phyloP scores from a whole-genome alignment of 192 early-diverging fungal genomes.

The Bifiguratus adelaidae region DNA sequence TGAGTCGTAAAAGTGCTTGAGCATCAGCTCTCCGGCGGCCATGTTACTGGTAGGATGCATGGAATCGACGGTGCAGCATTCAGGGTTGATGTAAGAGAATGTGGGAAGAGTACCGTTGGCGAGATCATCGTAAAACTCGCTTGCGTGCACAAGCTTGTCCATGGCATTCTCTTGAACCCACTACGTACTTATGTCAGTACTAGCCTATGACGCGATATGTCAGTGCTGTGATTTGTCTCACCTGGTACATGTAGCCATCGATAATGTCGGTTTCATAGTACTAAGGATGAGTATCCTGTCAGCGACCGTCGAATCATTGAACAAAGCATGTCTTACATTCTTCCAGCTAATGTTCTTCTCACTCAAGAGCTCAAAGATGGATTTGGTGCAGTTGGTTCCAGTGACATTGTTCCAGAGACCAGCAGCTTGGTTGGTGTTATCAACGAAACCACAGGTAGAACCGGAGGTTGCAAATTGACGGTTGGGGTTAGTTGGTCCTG shows the following conservation, averaged over 20 bases:
- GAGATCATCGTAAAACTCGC: slow-evolving; percentile 16
- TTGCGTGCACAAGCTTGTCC: slow-evolving; percentile 1
- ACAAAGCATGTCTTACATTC: background rate
- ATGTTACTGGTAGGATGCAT: background rate
- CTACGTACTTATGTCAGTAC: too few relatives aligned
- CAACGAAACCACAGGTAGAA: slow-evolving; percentile 2
- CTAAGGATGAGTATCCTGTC: background rate
- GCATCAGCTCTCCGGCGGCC: background rate
- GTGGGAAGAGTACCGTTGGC: slow-evolving; percentile 7
- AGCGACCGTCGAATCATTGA: too few relatives aligned
- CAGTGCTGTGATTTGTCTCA: too few relatives aligned
- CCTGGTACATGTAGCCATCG: background rate
- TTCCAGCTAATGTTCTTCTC: slow-evolving; percentile 21
- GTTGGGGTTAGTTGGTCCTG: slow-evolving; percentile 1
- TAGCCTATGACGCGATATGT: too few relatives aligned
- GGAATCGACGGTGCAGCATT: slow-evolving; percentile 15
- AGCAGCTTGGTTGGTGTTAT: slow-evolving; percentile 1
- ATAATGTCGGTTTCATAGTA: background rate
- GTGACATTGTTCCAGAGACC: slow-evolving; percentile 1
- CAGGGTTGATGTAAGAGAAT: slow-evolving; percentile 22
- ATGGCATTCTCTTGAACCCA: slow-evolving; percentile 2
- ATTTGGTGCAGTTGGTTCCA: slow-evolving; percentile 3
- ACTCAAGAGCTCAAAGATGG: slow-evolving; percentile 18
- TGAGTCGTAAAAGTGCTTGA: slow-evolving; percentile 1
- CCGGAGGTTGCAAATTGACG: background rate